Evolutionary conservation across 306 rosid species (phyloP), one percentile per base, ranked within the genome.

Genomic region (Sophora flavescens): DNA sequence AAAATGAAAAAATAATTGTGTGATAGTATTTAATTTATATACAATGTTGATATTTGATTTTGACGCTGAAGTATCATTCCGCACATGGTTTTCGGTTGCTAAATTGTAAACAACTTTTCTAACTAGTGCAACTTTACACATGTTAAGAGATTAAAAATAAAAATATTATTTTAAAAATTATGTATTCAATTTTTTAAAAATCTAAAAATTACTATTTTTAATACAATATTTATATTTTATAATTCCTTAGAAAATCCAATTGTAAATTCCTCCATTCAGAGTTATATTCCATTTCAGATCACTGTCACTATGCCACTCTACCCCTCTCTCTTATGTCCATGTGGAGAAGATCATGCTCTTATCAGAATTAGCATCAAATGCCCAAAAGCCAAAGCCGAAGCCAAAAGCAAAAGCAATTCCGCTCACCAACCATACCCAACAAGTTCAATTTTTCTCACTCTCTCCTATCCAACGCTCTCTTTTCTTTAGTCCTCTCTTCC

Each of bases 401-500:
- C 1, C 22, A 22, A 47, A 47, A 47, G 35, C 13, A 52, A 61
- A 61, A 6, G 17, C 35, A 26, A 68, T 68, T 54, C 53, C 64
- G 54, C 52, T 11, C 54, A 82, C 84, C 86, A 67, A 84, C 88
- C 57, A 11, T 69, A 66, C 74, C 13, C 71, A 63, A 48, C 33
- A 14, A 59, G 16, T 42, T 42, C 30, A 33, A 56, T 4, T 9
- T 72, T 32, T 70, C 61, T 7, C 30, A 22, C 77, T 28, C 17
- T 77, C 28, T 5, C 15, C 35, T 52, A 50, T 63, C 63, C 14
- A 10, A 11, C 38, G 36, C 45, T 35, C 44, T 11, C 52, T 52
- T 2, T 52, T 11, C 52, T 52, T 2, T 16, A 7, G 4, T 44
- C 14, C 13, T 44, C 63, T 6, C 5, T 1, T 26, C 14, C 36